Evolutionary conservation across 179 eudicot species (phyloP), one percentile per base, ranked within the genome.

Genomic region (Silene coronaria): DNA sequence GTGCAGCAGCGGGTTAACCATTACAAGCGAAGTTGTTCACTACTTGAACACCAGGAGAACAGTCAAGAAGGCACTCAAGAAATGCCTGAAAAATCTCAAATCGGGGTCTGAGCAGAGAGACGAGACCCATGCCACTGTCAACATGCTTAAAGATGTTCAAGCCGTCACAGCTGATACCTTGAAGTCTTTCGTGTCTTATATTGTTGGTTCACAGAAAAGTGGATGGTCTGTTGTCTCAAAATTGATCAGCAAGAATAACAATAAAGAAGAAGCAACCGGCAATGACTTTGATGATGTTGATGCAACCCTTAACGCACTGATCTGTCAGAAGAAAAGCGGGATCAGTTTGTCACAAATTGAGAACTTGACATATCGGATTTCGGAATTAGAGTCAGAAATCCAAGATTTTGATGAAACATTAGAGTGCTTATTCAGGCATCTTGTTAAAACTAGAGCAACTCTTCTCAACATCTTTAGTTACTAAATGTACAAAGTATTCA

Each of bases 371-470:
- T 60, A 45, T 26, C 78, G 67, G 46, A 70, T 77, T 36, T 64
- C 46, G 24, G 53, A 79, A 70, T 27, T 85, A 28, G 87, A 86
- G 70, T 74, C 76, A 3, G 77, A 76, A 69, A 73, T 86, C 51
- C 79, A 85, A 70, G 86, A 76, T 30, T 36, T 63, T 13, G 67
- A 63, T 27, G 67, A 63, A 63, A n/a, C 67, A 63, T 63, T 63
- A 26, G 67, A 26, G 36, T 63, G 36, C n/a, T 14, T 63, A 21
- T 63, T 63, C 30, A 63, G 67, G 82, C 83, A 76, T 77, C 64
- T 84, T 23, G 77, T 86, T 21, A 83, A 77, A 75, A 75, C 87
- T 45, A 79, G 88, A 81, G 82, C 84, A 42, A 81, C 83, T 71
- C 84, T 85, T 48, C 88, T 87, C 63, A 85, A 87, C 70, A 77